A percentile compares a stretch with the other conserved stretches of the same genome.
phyloP scores from a whole-genome alignment of 169 alveolate genomes.

The Amoebophrya sp. region DNA sequence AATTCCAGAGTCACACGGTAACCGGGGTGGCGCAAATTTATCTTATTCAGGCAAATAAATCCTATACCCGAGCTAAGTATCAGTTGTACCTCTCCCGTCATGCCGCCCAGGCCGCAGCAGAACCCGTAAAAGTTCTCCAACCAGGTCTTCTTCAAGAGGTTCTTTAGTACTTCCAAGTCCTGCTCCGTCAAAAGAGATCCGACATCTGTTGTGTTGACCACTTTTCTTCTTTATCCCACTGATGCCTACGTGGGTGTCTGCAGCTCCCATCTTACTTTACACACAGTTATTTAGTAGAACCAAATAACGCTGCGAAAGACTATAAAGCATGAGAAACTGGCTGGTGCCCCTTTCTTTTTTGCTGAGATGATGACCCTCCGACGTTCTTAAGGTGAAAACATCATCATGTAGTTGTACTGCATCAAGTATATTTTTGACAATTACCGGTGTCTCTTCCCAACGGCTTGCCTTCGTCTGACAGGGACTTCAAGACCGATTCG shows the following conservation, averaged over 20 bases:
- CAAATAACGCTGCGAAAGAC: not conserved
- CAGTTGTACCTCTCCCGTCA: constrained; percentile 58
- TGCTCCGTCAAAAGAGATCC: constrained; percentile 47
- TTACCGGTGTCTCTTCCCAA: not conserved
- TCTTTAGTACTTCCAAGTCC: constrained; percentile 76
- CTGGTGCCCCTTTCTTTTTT: not conserved
- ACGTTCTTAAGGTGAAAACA: too few relatives aligned
- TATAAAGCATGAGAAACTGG: not conserved
- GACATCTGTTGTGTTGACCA: constrained; percentile 52
- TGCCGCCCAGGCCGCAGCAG: constrained; percentile 73
- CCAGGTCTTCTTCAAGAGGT: constrained; percentile 89
- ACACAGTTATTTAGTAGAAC: not conserved
- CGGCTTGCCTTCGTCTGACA: not conserved
- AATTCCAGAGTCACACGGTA: too few relatives aligned
- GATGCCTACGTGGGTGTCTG: too few relatives aligned
- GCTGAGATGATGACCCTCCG: too few relatives aligned
- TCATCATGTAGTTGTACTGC: too few relatives aligned
- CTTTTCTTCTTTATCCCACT: constrained; percentile 47
- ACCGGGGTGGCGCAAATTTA: too few relatives aligned
- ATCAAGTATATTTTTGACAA: too few relatives aligned
- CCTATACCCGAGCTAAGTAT: too few relatives aligned
- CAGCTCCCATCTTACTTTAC: too few relatives aligned
- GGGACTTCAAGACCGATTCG: constrained; percentile 59
- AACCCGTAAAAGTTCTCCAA: constrained; percentile 87
- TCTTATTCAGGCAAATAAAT: too few relatives aligned